Evolutionary conservation across 23 red algal genomes (phyloP).

Genomic region (Chondrus crispus): DNA sequence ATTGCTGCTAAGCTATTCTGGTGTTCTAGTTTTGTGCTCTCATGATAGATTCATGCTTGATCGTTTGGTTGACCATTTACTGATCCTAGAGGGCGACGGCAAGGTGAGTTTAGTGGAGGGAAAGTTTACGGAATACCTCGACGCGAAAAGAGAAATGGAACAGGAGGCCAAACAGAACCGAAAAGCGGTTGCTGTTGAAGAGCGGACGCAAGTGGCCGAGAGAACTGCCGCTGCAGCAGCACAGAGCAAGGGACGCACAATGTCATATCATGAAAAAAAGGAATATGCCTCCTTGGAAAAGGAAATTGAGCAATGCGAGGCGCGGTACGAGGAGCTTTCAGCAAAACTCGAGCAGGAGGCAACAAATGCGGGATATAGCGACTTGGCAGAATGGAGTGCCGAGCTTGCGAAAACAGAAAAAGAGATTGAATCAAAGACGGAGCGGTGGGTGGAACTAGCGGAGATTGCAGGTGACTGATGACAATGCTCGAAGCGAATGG

Average conservation of each 20-base stretch:
- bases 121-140: conserved; percentile 79
- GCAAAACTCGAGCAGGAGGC: neutral
- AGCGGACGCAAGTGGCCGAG: neutral
- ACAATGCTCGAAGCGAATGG: no score
- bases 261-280: conserved; percentile 65
- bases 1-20: conserved; percentile 45
- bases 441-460: conserved; percentile 72
- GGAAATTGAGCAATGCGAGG: conserved; percentile 51
- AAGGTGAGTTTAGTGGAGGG: conserved; percentile 43
- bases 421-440: conserved; percentile 55
- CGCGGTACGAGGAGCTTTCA: conserved; percentile 2
- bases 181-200: neutral
- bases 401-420: conserved; percentile 34
- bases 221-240: neutral
- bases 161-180: conserved; percentile 9
- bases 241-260: neutral
- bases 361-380: conserved; percentile 8
- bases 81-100: conserved; percentile 76
- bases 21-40: conserved; percentile 67
- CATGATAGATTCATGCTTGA: conserved; percentile 90
- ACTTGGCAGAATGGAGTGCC: conserved; percentile 16
- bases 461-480: conserved; percentile 43
- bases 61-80: conserved; percentile 67
- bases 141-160: neutral
- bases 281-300: conserved; percentile 56